Conservation (phyloP, 208 protist genomes). For the Wallacemonas sp. region DNA sequence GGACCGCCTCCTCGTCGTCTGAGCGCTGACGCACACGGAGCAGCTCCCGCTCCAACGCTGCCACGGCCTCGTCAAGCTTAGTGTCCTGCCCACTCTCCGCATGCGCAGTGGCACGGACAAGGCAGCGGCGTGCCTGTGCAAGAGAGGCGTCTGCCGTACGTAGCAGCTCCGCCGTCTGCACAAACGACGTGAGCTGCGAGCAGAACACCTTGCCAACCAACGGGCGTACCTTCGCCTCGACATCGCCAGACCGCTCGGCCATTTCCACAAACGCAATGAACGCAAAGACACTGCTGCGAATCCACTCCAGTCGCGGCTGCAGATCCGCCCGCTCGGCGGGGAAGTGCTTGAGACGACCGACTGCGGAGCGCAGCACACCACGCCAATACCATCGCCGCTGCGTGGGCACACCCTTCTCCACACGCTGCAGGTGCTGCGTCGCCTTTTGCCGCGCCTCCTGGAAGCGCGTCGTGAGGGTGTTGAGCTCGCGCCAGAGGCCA, state of each 20-base stretch:
- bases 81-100: conserved; percentile 15
- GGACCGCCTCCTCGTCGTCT: conserved; percentile 56
- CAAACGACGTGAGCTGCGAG: conserved; percentile 46
- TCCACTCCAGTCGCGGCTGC: conserved; percentile 84
- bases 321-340: conserved; percentile 70
- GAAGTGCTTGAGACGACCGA: conserved; percentile 66
- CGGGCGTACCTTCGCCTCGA: conserved; percentile 32
- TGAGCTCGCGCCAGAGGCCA: conserved; percentile 87
- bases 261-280: conserved; percentile 82
- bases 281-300: conserved; percentile 71
- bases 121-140: neutral
- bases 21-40: conserved; percentile 28
- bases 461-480: conserved; percentile 70
- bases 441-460: conserved; percentile 57
- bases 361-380: conserved; percentile 65
- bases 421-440: conserved; percentile 64
- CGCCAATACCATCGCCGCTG: conserved; percentile 91
- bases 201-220: conserved; percentile 75
- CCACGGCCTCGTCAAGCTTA: neutral
- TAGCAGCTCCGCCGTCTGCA: conserved; percentile 22
- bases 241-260: conserved; percentile 63
- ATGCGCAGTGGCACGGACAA: neutral
- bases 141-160: conserved; percentile 12
- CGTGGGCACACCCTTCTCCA: conserved; percentile 74
- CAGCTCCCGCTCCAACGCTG: conserved; percentile 30